Percentiles rank a stretch among this genome's conserved stretches.
Conservation (phyloP, 768 basidiomycete genomes). For the Leucosporidium yakuticum region DNA sequence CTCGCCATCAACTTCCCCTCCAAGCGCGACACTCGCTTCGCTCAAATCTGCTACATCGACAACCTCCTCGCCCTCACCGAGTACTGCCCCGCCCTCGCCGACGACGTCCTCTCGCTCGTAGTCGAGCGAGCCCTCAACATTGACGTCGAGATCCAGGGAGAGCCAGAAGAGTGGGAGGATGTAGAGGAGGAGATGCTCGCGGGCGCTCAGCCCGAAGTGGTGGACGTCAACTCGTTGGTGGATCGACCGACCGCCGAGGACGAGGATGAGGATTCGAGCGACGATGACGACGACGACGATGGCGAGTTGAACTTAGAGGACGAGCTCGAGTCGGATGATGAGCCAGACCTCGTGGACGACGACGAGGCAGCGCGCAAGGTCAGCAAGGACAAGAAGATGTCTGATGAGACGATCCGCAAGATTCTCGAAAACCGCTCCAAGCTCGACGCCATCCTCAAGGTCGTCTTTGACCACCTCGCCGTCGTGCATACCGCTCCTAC, state of each 20-base stretch:
- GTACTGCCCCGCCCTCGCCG: constrained; percentile 79
- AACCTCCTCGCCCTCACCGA: constrained; percentile 74
- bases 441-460: constrained; percentile 75
- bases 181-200: constrained; percentile 45
- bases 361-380: constrained; percentile 47
- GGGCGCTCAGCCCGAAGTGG: constrained; percentile 37
- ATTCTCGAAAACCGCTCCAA: constrained; percentile 65
- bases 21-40: constrained; percentile 72
- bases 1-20: constrained; percentile 83
- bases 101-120: constrained; percentile 75
- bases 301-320: constrained; percentile 51
- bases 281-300: constrained; percentile 45
- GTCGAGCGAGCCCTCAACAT: constrained; percentile 93
- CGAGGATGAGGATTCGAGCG: constrained; percentile 55
- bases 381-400: constrained; percentile 46
- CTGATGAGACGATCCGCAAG: constrained; percentile 31
- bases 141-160: constrained; percentile 97
- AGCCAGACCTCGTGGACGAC: constrained; percentile 36
- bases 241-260: constrained; percentile 77
- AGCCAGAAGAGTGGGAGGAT: constrained; percentile 82
- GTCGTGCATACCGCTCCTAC: constrained; percentile 36
- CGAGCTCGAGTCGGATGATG: constrained; percentile 36
- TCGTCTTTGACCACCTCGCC: constrained; percentile 80
- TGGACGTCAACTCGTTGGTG: constrained; percentile 54
- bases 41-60: constrained; percentile 82